A percentile compares a stretch with the other conserved stretches of the same genome.
Evolutionary conservation across 768 basidiomycete genomes (phyloP).

Genomic region (Lepiota brunneoincarnata): DNA sequence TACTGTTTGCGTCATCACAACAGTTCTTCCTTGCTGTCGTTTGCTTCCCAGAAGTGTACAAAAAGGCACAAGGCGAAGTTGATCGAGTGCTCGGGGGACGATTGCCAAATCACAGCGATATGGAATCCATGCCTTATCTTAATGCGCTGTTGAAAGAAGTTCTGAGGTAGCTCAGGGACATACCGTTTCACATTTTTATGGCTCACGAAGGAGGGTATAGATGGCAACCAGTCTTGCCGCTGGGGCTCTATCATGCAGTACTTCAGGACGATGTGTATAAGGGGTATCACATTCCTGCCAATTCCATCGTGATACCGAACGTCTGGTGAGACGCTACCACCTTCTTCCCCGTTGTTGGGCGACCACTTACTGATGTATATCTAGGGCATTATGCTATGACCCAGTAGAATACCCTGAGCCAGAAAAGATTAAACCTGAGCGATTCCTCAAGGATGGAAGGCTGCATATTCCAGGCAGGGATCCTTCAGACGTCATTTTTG

Average conservation of each 20-base stretch:
- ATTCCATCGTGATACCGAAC: slow-evolving; percentile 10
- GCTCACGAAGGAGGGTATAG: not conserved
- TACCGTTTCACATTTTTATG: slow-evolving; percentile 10
- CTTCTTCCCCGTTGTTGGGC: not conserved
- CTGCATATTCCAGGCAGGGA: slow-evolving; percentile 29
- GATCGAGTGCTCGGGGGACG: slow-evolving; percentile 26
- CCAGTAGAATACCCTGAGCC: slow-evolving; percentile 46
- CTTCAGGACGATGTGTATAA: slow-evolving; percentile 14
- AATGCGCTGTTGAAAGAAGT: slow-evolving; percentile 19
- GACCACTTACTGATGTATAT: slow-evolving; percentile 20
- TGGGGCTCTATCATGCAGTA: slow-evolving; percentile 19
- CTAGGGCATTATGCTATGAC: slow-evolving; percentile 38
- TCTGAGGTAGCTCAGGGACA: slow-evolving; percentile 11
- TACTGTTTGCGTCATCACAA: slow-evolving; percentile 5
- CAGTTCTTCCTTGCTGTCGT: slow-evolving; percentile 16
- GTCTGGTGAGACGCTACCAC: slow-evolving; percentile 3
- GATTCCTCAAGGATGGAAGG: slow-evolving; percentile 37
- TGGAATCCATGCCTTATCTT: slow-evolving; percentile 18
- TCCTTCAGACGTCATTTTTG: slow-evolving; percentile 48
- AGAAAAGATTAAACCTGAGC: slow-evolving; percentile 45
- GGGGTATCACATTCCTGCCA: slow-evolving; percentile 15
- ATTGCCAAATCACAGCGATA: slow-evolving; percentile 18
- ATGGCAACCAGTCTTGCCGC: slow-evolving; percentile 5
- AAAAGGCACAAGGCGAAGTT: slow-evolving; percentile 37
- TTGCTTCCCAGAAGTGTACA: slow-evolving; percentile 29